Evolutionary conservation across 805 yeast genomes (phyloP).

Genomic region (Priceomyces melissophilus): DNA sequence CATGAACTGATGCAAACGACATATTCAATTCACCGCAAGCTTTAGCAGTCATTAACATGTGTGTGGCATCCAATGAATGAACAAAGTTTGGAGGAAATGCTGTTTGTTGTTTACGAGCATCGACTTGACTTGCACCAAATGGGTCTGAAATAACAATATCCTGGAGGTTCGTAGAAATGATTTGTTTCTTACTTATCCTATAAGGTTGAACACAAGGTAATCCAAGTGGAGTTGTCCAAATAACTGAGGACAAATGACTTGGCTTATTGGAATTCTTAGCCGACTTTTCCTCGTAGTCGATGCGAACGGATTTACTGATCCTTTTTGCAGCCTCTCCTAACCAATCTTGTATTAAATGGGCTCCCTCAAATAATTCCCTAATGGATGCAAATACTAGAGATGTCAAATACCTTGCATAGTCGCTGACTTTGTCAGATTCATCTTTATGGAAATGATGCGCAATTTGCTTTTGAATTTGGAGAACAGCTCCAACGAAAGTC

Average conservation of each 20-base stretch:
- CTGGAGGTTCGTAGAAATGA: constrained; percentile 79
- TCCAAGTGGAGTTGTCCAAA: constrained; percentile 97
- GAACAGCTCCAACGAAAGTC: constrained; percentile 87
- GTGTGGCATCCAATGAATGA: constrained; percentile 95
- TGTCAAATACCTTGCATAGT: constrained; percentile 62
- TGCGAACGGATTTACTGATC: constrained; percentile 72
- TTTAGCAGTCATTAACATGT: constrained; percentile 86
- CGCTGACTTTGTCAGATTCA: constrained; percentile 21
- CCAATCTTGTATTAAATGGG: constrained; percentile 97
- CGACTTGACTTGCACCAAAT: constrained; percentile 76
- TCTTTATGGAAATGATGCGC: constrained; percentile 53
- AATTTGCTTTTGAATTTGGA: constrained; percentile 79
- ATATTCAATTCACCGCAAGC: constrained; percentile 64
- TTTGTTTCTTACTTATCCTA: constrained; percentile 61
- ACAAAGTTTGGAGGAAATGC: constrained; percentile 96
- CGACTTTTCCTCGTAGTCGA: constrained; percentile 52
- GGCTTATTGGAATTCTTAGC: constrained; percentile 43
- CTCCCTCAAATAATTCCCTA: constrained; percentile 82
- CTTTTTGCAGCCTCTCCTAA: constrained; percentile 79
- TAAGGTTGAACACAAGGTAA: constrained; percentile 97
- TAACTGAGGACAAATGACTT: constrained; percentile 77
- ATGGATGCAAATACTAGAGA: constrained; percentile 77
- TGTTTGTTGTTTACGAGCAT: constrained; percentile 81
- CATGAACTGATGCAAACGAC: constrained; percentile 92
- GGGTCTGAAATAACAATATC: constrained; percentile 87